Base-by-base conservation (phyloP, 257 asterid genomes). In the Penstemon davidsonii region DNA sequence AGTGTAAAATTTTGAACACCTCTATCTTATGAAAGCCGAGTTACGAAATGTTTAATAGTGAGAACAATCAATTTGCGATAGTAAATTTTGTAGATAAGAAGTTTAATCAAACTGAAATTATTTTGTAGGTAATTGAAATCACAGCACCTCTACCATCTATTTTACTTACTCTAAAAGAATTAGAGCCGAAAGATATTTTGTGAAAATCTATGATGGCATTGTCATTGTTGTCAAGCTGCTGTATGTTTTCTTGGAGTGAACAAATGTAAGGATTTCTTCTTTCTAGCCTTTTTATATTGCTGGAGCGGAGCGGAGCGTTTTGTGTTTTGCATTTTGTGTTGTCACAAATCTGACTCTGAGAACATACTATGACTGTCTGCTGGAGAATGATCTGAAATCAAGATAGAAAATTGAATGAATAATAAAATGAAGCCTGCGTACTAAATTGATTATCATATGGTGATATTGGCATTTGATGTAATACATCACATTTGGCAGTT, bases 121-220 rank as follows among this genome's bases (percentile, higher is more conserved):
- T 60, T 60, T 63, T 79, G 81, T 87, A 91, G 97, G 65, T 66
- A 37, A 70, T 82, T 64, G 76, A 82, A 51, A 79, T 91, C 70
- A 70, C 74, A 40, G 95, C 93, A 25, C 86, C 95, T 44, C 91
- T 87, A 73, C 97, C 96, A 54, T 68, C 69, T 69, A 75, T 81
- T 64, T 87, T 91, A 66, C 84, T 19, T 68, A 80, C 80, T 6
- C 60, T 25, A 9, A 78, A 79, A 42, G 92, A 86, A 80, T 57
- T 65, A 4, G 56, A 62, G 67, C 64, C 73, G 40, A 67, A 53
- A 18, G 58, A 47, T 13, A 52, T 33, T 64, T 42, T 3, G 73
- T 73, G 54, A 41, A 7, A 5, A 73, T 39, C 41, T 39, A n/a
- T 3, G 6, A 15, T 44, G 7, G 11, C 6, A 1, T 42, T 51